Percentiles rank a stretch among this genome's conserved stretches.
phyloP scores from a whole-genome alignment of 495 filamentous ascomycete genomes.

The Niebla homalea region DNA sequence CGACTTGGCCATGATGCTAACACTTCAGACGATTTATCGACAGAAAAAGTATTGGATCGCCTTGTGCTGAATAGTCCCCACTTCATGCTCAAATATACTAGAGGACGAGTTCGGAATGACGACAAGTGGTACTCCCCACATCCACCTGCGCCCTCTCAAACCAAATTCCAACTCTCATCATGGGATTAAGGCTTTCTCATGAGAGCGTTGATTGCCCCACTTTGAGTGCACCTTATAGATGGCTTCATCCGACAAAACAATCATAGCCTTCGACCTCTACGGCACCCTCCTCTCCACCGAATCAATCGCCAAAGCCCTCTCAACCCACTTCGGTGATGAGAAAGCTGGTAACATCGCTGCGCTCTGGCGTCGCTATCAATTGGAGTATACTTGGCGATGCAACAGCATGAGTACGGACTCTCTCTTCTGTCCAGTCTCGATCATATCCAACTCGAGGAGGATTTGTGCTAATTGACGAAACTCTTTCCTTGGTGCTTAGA shows the following conservation, averaged over 20 bases:
- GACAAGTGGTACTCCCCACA: too few relatives aligned
- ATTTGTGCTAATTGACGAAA: background rate
- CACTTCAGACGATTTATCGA: too few relatives aligned
- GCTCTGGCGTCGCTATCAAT: conserved; percentile 48
- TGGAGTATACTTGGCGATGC: conserved; percentile 74
- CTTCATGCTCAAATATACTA: too few relatives aligned
- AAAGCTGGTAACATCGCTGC: conserved; percentile 41
- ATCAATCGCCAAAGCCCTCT: conserved; percentile 44
- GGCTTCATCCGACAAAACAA: conserved; percentile 12
- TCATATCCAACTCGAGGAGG: background rate
- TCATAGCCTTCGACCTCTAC: conserved; percentile 66
- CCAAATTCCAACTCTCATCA: too few relatives aligned
- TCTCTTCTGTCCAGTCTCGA: too few relatives aligned
- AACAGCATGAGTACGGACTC: conserved; percentile 75
- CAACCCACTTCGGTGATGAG: conserved; percentile 37
- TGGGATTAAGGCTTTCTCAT: too few relatives aligned
- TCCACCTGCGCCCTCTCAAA: too few relatives aligned
- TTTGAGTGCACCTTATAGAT: too few relatives aligned
- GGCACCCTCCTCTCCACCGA: conserved; percentile 60
- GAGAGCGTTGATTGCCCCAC: too few relatives aligned
- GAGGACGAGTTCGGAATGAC: too few relatives aligned
- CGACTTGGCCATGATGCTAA: conserved; percentile 13
- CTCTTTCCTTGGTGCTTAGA: conserved; percentile 1
- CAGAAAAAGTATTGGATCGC: too few relatives aligned
- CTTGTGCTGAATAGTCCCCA: too few relatives aligned